phyloP scores from a whole-genome alignment of 495 filamentous ascomycete genomes.

The Articulospora tetracladia region DNA sequence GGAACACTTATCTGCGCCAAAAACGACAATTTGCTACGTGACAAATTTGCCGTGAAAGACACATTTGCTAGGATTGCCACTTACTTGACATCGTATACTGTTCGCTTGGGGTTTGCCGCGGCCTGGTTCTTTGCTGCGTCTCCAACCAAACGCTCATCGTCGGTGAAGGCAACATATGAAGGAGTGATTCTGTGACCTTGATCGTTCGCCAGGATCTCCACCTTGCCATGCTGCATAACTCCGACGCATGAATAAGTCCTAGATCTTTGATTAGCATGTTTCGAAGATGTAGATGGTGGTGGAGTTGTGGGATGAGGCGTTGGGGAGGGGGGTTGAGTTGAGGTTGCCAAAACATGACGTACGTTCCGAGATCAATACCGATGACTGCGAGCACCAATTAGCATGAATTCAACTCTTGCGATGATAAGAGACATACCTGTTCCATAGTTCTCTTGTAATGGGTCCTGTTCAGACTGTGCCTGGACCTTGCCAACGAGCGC shows the following conservation, averaged over 20 bases:
- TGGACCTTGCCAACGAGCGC: conserved; percentile 71
- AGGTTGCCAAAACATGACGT: too few relatives aligned
- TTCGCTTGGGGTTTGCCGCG: conserved; percentile 82
- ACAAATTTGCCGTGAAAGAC: too few relatives aligned
- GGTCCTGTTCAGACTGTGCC: conserved; percentile 58
- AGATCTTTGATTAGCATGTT: too few relatives aligned
- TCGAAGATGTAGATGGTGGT: too few relatives aligned
- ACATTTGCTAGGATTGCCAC: conserved; percentile 28
- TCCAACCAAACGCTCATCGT: conserved; percentile 95
- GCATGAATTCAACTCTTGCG: conserved; percentile 2
- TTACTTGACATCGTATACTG: conserved; percentile 93
- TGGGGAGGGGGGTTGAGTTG: too few relatives aligned
- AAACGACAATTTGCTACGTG: conserved; percentile 27
- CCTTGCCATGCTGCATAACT: conserved; percentile 98
- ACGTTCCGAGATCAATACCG: conserved; percentile 96
- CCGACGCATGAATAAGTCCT: conserved; percentile 97
- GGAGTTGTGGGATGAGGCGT: too few relatives aligned
- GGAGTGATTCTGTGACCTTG: conserved; percentile 99
- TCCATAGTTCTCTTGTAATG: conserved; percentile 69
- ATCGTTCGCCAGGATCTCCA: conserved; percentile 95
- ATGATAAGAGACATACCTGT: conserved; percentile 43
- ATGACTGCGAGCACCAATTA: conserved; percentile 54
- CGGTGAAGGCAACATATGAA: conserved; percentile 97
- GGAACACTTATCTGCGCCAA: background rate
- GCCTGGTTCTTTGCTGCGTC: conserved; percentile 99